These are phyloP conservation scores for Triticum aestivum DNA, from an alignment of 176 grass and related monocot species.

Conservation along the genomic window IWGSC_CS_RefSeq_v2.1 NC_057806.1:655755973-655756472, in stretches of 20 bases:
- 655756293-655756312: not conserved
- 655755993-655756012: too few species aligned
- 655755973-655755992: not conserved
- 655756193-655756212: not conserved
- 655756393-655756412: not conserved
- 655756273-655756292: too few species aligned
- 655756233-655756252: too few species aligned
- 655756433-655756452: not conserved
- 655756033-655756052: not conserved
- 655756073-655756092: not conserved
- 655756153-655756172: not conserved
- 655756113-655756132: not conserved
- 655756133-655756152: conserved; percentile 1
- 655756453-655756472: not conserved
- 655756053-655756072: not conserved
- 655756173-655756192: not conserved
- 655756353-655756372: not conserved
- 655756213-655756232: not conserved
- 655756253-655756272: too few species aligned
- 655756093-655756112: not conserved
- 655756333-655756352: not conserved
- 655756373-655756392: not conserved
- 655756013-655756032: too few species aligned
- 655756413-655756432: not conserved
- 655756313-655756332: not conserved